Percentiles rank a stretch among this genome's conserved stretches.
Evolutionary conservation across 495 filamentous ascomycete species (phyloP).

Genomic region (Lophium mytilinum): DNA sequence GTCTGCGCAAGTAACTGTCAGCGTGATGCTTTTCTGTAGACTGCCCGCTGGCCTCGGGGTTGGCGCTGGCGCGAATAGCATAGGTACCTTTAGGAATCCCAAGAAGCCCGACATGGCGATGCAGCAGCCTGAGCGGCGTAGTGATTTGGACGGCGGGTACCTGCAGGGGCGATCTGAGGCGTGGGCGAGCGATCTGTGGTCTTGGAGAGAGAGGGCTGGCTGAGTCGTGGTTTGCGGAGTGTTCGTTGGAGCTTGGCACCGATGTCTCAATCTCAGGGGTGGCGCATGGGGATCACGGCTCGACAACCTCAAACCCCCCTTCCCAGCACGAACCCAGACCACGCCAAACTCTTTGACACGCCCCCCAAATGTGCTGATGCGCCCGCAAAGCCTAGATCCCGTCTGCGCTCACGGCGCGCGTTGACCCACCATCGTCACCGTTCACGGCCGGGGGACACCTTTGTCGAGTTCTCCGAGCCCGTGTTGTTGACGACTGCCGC

Average conservation of each 20-base stretch:
- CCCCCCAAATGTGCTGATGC: too few species aligned
- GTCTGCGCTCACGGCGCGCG: conserved; percentile 5
- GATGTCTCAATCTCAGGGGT: too few species aligned
- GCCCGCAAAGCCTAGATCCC: neutral
- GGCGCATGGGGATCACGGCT: too few species aligned
- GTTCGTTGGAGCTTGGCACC: too few species aligned
- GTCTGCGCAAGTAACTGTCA: conserved; percentile 44
- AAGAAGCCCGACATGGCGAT: conserved; percentile 21
- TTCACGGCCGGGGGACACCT: too few species aligned
- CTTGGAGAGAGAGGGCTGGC: too few species aligned
- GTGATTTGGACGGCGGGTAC: neutral
- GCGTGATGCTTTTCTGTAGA: neutral
- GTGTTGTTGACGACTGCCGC: neutral
- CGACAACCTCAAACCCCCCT: too few species aligned
- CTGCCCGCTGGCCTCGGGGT: neutral
- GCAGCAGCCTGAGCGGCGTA: neutral
- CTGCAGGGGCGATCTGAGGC: neutral
- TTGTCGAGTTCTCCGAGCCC: too few species aligned
- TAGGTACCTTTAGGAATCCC: conserved; percentile 29
- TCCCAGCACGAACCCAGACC: too few species aligned
- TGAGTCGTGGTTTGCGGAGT: too few species aligned
- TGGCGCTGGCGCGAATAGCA: neutral
- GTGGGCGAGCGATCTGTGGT: too few species aligned
- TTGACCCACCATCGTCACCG: neutral
- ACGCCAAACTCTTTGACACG: too few species aligned